Evolutionary conservation across 805 yeast species (phyloP).

Genomic region (Cyberlindnera mississippiensis): DNA sequence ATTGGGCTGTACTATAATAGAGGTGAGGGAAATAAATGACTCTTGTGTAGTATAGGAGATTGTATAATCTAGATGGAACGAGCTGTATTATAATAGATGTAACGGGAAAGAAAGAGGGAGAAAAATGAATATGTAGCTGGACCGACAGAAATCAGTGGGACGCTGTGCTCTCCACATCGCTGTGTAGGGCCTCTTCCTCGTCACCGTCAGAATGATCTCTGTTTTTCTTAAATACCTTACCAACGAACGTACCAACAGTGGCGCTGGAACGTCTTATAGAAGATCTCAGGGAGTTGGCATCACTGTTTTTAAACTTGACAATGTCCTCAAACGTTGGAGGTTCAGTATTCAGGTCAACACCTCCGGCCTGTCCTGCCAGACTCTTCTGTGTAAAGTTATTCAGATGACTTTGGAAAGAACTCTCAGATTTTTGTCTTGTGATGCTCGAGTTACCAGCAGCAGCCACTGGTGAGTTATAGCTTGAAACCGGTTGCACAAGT

Average conservation of each 20-base stretch:
- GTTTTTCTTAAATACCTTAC: slow-evolving; percentile 27
- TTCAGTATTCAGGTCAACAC: slow-evolving; percentile 27
- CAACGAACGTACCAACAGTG: slow-evolving; percentile 35
- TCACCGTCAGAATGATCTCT: background rate
- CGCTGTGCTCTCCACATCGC: slow-evolving; percentile 20
- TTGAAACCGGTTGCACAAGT: slow-evolving; percentile 20
- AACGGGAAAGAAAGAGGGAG: too few species aligned
- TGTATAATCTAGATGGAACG: too few species aligned
- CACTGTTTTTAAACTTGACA: slow-evolving; percentile 30
- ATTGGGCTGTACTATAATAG: too few species aligned
- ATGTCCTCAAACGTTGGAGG: slow-evolving; percentile 38
- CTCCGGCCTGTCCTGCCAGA: slow-evolving; percentile 5
- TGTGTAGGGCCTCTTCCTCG: slow-evolving; percentile 28
- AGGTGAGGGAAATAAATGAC: too few species aligned
- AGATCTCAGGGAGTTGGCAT: slow-evolving; percentile 28
- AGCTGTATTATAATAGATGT: too few species aligned
- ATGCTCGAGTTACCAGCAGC: slow-evolving; percentile 8
- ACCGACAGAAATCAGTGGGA: too few species aligned
- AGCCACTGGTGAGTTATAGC: slow-evolving; percentile 22
- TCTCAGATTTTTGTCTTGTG: slow-evolving; percentile 22
- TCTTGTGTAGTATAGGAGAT: too few species aligned
- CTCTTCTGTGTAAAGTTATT: slow-evolving; percentile 15
- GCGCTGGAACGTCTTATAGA: slow-evolving; percentile 42
- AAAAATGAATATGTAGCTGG: too few species aligned
- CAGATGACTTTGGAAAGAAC: slow-evolving; percentile 22